Conservation (phyloP, 305 asterid genomes). For the Plantago lanceolata region DNA sequence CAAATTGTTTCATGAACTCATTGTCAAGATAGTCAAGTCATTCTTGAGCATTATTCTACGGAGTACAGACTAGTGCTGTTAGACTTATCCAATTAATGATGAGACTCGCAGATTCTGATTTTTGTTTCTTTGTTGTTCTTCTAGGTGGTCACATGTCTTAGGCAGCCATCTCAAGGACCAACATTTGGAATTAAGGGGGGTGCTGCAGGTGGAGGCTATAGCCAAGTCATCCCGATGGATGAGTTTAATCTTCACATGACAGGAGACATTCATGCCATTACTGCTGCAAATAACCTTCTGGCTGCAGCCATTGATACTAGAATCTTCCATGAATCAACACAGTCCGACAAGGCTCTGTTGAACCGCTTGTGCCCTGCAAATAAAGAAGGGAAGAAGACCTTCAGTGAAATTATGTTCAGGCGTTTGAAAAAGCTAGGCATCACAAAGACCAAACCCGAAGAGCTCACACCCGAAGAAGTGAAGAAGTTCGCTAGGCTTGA, state of each 20-base stretch:
- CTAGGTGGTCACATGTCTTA: slow-evolving; percentile 85
- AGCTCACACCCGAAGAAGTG: slow-evolving; percentile 75
- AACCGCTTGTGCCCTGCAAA: slow-evolving; percentile 80
- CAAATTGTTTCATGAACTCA: no score
- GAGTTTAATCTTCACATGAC: slow-evolving; percentile 97
- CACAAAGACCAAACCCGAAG: slow-evolving; percentile 69
- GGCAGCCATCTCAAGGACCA: slow-evolving; percentile 99
- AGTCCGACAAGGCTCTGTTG: slow-evolving; percentile 86
- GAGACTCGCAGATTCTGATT: background rate
- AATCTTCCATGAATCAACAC: slow-evolving; percentile 82
- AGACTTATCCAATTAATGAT: background rate
- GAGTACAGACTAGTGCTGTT: no score
- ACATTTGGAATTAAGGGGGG: slow-evolving; percentile 97
- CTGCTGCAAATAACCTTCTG: slow-evolving; percentile 93
- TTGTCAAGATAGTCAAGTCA: no score
- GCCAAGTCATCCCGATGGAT: slow-evolving; percentile 99
- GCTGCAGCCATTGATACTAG: slow-evolving; percentile 97
- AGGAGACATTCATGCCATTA: slow-evolving; percentile 94
- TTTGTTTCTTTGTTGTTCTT: slow-evolving; percentile 9
- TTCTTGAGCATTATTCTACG: no score
- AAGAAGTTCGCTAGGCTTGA: slow-evolving; percentile 85
- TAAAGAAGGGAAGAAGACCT: slow-evolving; percentile 71
- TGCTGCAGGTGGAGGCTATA: slow-evolving; percentile 99
- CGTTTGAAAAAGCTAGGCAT: slow-evolving; percentile 80
- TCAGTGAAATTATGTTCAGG: slow-evolving; percentile 69